Base-by-base conservation (phyloP, 805 yeast genomes). In the Wickerhamiella nectarea region DNA sequence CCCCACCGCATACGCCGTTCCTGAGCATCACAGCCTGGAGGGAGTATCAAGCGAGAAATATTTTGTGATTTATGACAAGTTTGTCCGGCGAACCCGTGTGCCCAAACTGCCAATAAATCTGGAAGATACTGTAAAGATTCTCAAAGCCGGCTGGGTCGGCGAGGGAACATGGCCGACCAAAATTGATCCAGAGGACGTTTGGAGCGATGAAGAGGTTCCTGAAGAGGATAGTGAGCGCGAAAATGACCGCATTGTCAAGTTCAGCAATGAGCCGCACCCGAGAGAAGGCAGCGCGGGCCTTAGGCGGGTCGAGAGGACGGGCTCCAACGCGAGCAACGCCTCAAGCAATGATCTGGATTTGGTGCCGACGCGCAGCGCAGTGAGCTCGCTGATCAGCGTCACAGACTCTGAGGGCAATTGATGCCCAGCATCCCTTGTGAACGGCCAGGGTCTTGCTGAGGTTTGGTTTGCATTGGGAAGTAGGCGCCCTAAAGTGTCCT, bases 101-200 rank as follows among this genome's bases (percentile, higher is more conserved):
- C 68, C 89, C 53, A 78, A 75, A 53, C 67, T 67, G 45, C 82
- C 86, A 12, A 66, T 89, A 62, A 84, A 82, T 59, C 69, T 89
- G 53, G 68, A 66, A 46, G 94, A 85, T 57, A 75, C 81, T 34
- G 57, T 85, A 41, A 71, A 71, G 50, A 72, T 87, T 19, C 71
- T 87, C 34, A 76, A 83, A 53, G 74, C 80, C 3, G 95, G 95
- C 15, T 87, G 97, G 97, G 69, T 71, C 12, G 78, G 76, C 47
- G 75, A 75, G 18, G 84, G 78, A 41, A 74, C 75, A 51, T 87
- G 91, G 89, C 54, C 59, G 45, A 48, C 56, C 49, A 31, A 53
- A 35, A 48, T 25, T 24, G 53, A 53, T 35, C 47, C 48, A 18
- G 43, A 41, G 3, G 55, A 52, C 34, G 49, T 41, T 15, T 53